Percentiles rank a stretch among this genome's conserved stretches.
phyloP scores from a whole-genome alignment of 2,329 filamentous ascomycete genomes.

The Penicillium glabrum region DNA sequence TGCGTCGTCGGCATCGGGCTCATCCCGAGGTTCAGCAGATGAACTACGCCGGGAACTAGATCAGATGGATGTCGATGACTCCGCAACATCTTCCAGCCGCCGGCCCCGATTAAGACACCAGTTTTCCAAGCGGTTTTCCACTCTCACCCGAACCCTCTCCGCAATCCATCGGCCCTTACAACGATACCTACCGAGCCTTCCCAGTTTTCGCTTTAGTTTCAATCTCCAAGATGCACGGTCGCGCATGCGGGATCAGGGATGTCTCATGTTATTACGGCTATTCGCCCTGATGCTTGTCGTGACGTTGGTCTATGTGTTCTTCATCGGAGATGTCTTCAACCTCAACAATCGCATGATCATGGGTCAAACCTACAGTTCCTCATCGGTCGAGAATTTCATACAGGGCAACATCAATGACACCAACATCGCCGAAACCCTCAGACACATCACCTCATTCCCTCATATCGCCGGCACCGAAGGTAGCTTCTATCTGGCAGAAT shows the following conservation, averaged over 20 bases:
- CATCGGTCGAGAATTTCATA: constrained; percentile 74
- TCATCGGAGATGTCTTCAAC: constrained; percentile 80
- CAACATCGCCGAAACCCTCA: constrained; percentile 69
- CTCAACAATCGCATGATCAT: constrained; percentile 62
- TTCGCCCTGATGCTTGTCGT: constrained; percentile 74
- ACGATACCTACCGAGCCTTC: constrained; percentile 45
- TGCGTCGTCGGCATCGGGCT: constrained; percentile 55
- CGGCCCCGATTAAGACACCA: constrained; percentile 47
- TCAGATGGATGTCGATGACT: constrained; percentile 83
- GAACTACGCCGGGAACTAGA: constrained; percentile 79
- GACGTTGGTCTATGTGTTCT: constrained; percentile 77
- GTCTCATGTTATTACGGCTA: constrained; percentile 69
- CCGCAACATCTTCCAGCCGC: constrained; percentile 35
- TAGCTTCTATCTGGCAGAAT: constrained; percentile 80
- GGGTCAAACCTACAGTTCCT: constrained; percentile 76
- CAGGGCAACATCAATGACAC: constrained; percentile 70
- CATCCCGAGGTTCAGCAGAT: constrained; percentile 55
- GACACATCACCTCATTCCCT: constrained; percentile 77
- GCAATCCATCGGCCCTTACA: constrained; percentile 54
- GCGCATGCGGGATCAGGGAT: constrained; percentile 51
- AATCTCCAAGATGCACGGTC: constrained; percentile 33
- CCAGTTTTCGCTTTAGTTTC: constrained; percentile 42
- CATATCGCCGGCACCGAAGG: constrained; percentile 95
- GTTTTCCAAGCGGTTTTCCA: constrained; percentile 59
- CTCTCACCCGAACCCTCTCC: constrained; percentile 58